Evolutionary conservation across 1,284 basidiomycete species (phyloP), one percentile per base, ranked within the genome.

Genomic region (Anthracocystis panici-leucophaei): DNA sequence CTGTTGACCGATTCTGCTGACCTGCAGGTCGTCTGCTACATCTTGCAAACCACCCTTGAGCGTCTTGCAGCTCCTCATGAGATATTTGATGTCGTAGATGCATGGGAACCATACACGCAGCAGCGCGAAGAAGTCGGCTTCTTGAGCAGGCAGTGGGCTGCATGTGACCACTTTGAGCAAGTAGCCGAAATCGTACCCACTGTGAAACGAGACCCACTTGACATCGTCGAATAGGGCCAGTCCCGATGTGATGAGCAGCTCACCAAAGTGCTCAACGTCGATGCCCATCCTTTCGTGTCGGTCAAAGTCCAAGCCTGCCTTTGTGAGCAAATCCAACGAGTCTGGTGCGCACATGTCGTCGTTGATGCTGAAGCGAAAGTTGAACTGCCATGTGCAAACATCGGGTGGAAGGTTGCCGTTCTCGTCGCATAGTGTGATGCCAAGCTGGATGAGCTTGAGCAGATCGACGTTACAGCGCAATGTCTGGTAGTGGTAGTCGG

Each of bases 171-270:
- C 90, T 86, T 97, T 97, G 86, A 99, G 91, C 79, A 99, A 92
- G 86, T 99, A 99, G 21, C 97, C 96, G 87, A 99, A 99, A 86
- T 99, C 96, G 87, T 99, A 99, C 33, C 96, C 97, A 85, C 95
- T 97, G 86, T 98, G 97, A 86, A 98, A 99, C 21, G 94, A 95
- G 83, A 99, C 92, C 97, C 97, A 99, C 86, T 90, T 95, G 53
- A 93, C 92, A 62, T 97, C 93, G 56, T 92, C 91, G 52, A 92
- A 89, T 70, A 99, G 87, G 14, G 97, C 97, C 73, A 99, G 87
- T 0, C 96, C 96, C 9, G 93, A 95, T 14, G 96, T 97, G 79
- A 98, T 97, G 87, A 99, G 90, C 41, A 98, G 88, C 87, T 98
- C 97, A 53, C 96, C 97, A 87, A 99, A 99, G 85, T 95, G 92